Percentiles rank a stretch among this genome's conserved stretches.
phyloP scores from a whole-genome alignment of 73 alveolate species.

The Effrenium voratum region DNA sequence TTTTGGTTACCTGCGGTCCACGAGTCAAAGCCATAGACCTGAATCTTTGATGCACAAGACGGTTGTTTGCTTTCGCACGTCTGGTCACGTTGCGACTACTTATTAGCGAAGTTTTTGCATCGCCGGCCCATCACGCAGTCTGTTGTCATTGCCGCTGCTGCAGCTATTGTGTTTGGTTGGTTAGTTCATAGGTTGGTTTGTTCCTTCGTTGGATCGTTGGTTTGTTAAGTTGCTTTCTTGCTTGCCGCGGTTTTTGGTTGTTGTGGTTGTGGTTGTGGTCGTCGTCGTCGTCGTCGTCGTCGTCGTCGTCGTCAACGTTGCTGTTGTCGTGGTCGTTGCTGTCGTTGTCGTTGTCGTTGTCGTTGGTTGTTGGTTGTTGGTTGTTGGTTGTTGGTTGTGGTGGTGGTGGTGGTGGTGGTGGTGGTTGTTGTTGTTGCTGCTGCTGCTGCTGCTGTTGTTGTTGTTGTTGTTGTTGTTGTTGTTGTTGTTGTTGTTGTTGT shows the following conservation, averaged over 20 bases:
- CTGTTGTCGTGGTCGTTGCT: neutral
- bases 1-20: too few relatives aligned
- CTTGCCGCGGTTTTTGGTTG: too few relatives aligned
- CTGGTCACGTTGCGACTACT: too few relatives aligned
- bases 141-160: too few relatives aligned
- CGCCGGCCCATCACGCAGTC: too few relatives aligned
- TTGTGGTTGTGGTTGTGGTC: neutral
- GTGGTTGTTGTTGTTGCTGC: neutral
- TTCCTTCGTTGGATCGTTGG: neutral
- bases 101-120: too few relatives aligned
- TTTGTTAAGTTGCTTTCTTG: neutral
- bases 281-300: neutral
- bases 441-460: neutral
- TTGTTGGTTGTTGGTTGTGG: neutral
- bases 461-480: too few relatives aligned
- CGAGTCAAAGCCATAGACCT: too few relatives aligned
- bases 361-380: neutral
- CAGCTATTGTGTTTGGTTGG: neutral
- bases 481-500: too few relatives aligned
- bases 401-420: neutral
- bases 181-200: neutral
- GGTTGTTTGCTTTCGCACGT: too few relatives aligned
- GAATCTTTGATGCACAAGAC: too few relatives aligned
- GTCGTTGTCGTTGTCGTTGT: neutral
- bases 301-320: neutral